These are phyloP conservation scores for Sarocladium oryzae DNA, from an alignment of 2,329 filamentous ascomycete genomes.

Conservation along the genomic window DNA sequence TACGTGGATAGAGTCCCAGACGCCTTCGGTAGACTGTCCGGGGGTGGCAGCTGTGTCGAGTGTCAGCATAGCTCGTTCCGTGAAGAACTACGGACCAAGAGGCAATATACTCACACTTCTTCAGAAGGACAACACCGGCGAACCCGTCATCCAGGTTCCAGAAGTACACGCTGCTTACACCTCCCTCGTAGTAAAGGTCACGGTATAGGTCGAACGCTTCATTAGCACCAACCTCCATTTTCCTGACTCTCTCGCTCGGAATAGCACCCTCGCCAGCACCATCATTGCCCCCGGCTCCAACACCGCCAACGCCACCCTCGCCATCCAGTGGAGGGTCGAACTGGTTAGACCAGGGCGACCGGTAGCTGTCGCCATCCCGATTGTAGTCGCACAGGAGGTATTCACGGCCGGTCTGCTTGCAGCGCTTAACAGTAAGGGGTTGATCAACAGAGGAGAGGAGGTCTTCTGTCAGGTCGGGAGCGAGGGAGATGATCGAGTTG, in stretches of 20 bases:
- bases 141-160: constrained; percentile 99
- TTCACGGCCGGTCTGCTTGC: constrained; percentile 83
- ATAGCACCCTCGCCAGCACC: constrained; percentile 72
- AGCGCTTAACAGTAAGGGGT: constrained; percentile 79
- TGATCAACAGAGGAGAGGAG: constrained; percentile 97
- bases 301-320: constrained; percentile 38
- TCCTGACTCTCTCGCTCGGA: constrained; percentile 82
- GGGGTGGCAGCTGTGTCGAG: constrained; percentile 53
- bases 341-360: constrained; percentile 98
- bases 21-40: constrained; percentile 62
- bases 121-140: constrained; percentile 88
- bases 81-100: neutral
- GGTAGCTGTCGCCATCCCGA: constrained; percentile 95
- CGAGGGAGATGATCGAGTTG: constrained; percentile 78
- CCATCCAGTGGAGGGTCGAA: constrained; percentile 82
- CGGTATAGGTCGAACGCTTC: constrained; percentile 96
- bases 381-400: constrained; percentile 99
- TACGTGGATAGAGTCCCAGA: constrained; percentile 98
- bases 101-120: constrained; percentile 63
- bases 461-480: constrained; percentile 91
- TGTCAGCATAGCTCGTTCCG: neutral
- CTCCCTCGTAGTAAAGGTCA: constrained; percentile 95
- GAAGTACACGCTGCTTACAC: constrained; percentile 92
- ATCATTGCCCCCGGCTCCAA: constrained; percentile 48
- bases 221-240: constrained; percentile 91